A percentile compares a stretch with the other conserved stretches of the same genome.
These are phyloP conservation scores for Populus euphratica DNA, from an alignment of 345 rosid genomes.

Conservation along the genomic window DNA sequence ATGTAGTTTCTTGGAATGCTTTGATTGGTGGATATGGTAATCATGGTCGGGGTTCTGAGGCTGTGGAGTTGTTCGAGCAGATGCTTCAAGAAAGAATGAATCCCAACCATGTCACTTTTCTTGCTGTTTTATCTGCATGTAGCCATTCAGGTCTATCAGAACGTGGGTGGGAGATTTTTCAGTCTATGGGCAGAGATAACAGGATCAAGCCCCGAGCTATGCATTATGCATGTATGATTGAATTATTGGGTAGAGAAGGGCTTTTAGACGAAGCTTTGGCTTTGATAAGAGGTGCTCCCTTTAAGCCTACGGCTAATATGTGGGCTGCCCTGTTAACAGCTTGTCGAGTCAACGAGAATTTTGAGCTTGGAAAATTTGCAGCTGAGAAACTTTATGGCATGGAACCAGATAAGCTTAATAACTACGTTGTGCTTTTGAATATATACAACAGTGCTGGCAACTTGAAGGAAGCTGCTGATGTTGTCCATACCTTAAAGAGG, in stretches of 20 bases:
- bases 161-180: conserved; percentile 71
- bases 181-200: conserved; percentile 57
- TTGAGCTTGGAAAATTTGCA: conserved; percentile 76
- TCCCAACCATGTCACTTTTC: conserved; percentile 80
- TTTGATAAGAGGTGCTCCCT: conserved; percentile 56
- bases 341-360: conserved; percentile 61
- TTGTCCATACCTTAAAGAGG: conserved; percentile 57
- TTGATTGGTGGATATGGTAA: conserved; percentile 78
- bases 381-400: conserved; percentile 77
- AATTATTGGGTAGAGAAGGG: conserved; percentile 72
- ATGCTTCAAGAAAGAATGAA: conserved; percentile 50
- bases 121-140: conserved; percentile 74
- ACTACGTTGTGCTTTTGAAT: conserved; percentile 70
- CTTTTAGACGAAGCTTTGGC: conserved; percentile 80
- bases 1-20: conserved; percentile 80
- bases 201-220: conserved; percentile 77
- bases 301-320: conserved; percentile 72
- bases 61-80: conserved; percentile 61
- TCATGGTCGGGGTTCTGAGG: conserved; percentile 69
- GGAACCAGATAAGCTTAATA: conserved; percentile 79
- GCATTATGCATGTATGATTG: conserved; percentile 82
- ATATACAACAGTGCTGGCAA: conserved; percentile 67
- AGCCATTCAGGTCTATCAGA: conserved; percentile 64
- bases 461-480: conserved; percentile 61
- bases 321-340: conserved; percentile 92